Base-by-base conservation (phyloP, 352 stramenopile species). In the Phytophthora macrochlamydospora region DNA sequence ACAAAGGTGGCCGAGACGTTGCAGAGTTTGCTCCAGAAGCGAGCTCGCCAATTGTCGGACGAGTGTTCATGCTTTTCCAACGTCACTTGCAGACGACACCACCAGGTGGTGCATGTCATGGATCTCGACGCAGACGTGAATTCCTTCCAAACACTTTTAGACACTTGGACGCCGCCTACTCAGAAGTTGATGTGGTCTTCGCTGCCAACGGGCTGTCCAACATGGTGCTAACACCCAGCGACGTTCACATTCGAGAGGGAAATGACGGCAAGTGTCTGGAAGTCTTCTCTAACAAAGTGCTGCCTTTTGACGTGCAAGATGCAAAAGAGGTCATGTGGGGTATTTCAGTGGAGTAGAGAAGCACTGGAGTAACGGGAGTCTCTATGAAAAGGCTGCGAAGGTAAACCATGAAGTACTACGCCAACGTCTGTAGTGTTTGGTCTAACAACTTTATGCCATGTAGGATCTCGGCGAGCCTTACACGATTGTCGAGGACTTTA, bases 261-360 rank as follows among this genome's bases (percentile, higher is more conserved):
- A 49, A 54, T 1, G 69, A 56, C 5, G 69, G 69, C 32, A 75
- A 66, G 4, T 72, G 64, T 13, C 56, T 78, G n/a, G 69, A 78
- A 49, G 24, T 83, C 44, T 71, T 79, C 14, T 71, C 61, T 12
- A 80, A 66, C 50, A 80, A 77, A n/a, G 55, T 78, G 11, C 46
- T 83, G 37, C 75, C 75, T n/a, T 83, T 83, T 55, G 75, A 71
- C 18, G 49, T 80, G 28, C 61, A 68, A 12, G 61, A 74, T 28
- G 66, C 69, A 4, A 69, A 51, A 0, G 48, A 72, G 8, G 71
- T 59, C 2, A 66, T 72, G 3, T 83, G 75, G 75, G 72, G 45
- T 62, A 83, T 18, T 78, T 79, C 38, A 63, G 61, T 28, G 71
- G 71, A 0, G 64, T 71, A 0, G 60, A 75, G 2, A 66, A 77